These are phyloP conservation scores for Kuraishia molischiana DNA, from an alignment of 805 yeast genomes.

Conservation along the genomic window DNA sequence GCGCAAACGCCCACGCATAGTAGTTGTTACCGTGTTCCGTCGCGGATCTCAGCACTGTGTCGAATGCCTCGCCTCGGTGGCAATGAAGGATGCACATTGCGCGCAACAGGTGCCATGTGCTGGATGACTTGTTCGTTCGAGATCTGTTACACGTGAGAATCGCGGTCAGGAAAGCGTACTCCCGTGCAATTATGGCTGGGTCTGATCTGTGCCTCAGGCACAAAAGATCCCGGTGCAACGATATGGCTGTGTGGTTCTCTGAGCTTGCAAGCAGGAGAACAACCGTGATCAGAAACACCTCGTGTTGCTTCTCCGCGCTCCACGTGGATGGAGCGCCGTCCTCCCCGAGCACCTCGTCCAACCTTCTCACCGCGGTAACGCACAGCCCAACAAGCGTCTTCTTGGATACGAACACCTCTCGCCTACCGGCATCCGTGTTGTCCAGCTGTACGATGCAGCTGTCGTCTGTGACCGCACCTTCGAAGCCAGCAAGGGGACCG, in stretches of 20 bases:
- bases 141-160: conserved; percentile 15
- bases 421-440: neutral
- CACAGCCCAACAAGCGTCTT: neutral
- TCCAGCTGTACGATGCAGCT: neutral
- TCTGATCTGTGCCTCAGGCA: neutral
- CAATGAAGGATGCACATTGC: conserved; percentile 3
- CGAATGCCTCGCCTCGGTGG: neutral
- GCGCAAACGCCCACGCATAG: conserved; percentile 34
- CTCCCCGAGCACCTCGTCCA: neutral
- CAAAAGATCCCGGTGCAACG: neutral
- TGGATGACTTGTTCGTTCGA: conserved; percentile 23
- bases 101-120: conserved; percentile 19
- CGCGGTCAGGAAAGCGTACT: conserved; percentile 4
- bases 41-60: conserved; percentile 19
- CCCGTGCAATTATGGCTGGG: neutral
- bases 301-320: neutral
- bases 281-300: conserved; percentile 9
- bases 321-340: neutral
- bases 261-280: conserved; percentile 18
- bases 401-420: neutral
- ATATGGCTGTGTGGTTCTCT: conserved; percentile 15
- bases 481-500: neutral
- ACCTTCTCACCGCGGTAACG: neutral
- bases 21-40: conserved; percentile 34
- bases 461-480: too few relatives aligned